These are phyloP conservation scores for Eucalyptus polyanthemos DNA, from an alignment of 345 rosid genomes.

Conservation along the genomic window DNA sequence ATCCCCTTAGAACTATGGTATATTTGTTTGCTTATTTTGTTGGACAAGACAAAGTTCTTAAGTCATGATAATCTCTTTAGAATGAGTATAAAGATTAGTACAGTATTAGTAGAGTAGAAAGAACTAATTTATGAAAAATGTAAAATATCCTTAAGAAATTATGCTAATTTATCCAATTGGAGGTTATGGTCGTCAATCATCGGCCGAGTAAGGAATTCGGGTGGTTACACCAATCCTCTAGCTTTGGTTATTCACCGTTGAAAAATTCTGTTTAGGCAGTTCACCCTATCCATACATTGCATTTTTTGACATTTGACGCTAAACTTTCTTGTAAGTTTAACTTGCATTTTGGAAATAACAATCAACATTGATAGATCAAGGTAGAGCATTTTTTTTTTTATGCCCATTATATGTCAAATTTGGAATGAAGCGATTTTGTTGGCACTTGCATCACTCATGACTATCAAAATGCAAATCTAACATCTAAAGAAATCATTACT, in stretches of 20 bases:
- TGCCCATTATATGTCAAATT: neutral
- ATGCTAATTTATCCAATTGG: neutral
- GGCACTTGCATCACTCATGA: neutral
- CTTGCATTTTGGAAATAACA: neutral
- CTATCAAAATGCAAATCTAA: neutral
- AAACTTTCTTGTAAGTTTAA: neutral
- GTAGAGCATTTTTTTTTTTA: neutral
- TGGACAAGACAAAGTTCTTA: neutral
- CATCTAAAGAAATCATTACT: neutral
- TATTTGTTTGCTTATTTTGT: neutral
- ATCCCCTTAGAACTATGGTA: neutral
- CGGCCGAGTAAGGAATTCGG: neutral
- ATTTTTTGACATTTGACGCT: neutral
- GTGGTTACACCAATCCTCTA: neutral
- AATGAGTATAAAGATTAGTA: neutral
- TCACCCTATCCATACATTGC: neutral
- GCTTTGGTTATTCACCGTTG: neutral
- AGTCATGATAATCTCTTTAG: neutral
- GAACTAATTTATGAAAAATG: too few species aligned
- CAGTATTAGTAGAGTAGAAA: neutral
- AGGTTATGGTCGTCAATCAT: neutral
- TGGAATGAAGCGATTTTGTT: neutral
- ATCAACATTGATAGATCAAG: neutral
- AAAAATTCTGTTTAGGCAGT: neutral
- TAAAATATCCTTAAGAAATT: too few species aligned